Conservation (phyloP, 805 yeast genomes). For the Schwanniomyces vanrijiae region DNA sequence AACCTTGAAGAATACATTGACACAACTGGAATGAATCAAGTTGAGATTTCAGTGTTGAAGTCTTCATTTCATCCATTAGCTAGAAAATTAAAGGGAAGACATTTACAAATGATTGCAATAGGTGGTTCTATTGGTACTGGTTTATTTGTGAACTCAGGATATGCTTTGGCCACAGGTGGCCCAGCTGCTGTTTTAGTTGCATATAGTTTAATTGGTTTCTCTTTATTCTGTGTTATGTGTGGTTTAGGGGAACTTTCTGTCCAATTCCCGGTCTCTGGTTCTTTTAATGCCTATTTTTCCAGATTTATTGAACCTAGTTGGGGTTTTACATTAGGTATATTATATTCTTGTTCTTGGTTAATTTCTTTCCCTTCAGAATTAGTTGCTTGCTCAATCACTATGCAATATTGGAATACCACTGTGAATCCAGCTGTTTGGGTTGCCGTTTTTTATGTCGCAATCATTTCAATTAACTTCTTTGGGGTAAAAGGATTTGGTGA, state of each 20-base stretch:
- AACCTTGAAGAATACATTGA: conserved; percentile 40
- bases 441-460: conserved; percentile 29
- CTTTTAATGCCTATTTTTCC: conserved; percentile 39
- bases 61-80: conserved; percentile 44
- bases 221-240: conserved; percentile 59
- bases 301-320: conserved; percentile 37
- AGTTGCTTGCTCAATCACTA: conserved; percentile 39
- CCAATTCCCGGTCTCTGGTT: conserved; percentile 39
- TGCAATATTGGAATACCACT: conserved; percentile 30
- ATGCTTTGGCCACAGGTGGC: conserved; percentile 38
- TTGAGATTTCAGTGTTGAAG: conserved; percentile 39
- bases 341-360: conserved; percentile 40
- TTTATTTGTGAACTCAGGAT: conserved; percentile 37
- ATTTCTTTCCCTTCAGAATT: conserved; percentile 37
- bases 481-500: conserved; percentile 41
- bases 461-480: conserved; percentile 29
- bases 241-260: conserved; percentile 69
- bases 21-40: conserved; percentile 34
- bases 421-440: conserved; percentile 42
- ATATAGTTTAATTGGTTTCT: conserved; percentile 54
- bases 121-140: conserved; percentile 61
- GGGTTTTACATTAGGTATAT: conserved; percentile 43
- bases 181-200: conserved; percentile 53
- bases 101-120: conserved; percentile 64
- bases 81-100: conserved; percentile 46